Base-by-base conservation (phyloP, 192 early-diverging fungal genomes). In the Kappamyces sp. region DNA sequence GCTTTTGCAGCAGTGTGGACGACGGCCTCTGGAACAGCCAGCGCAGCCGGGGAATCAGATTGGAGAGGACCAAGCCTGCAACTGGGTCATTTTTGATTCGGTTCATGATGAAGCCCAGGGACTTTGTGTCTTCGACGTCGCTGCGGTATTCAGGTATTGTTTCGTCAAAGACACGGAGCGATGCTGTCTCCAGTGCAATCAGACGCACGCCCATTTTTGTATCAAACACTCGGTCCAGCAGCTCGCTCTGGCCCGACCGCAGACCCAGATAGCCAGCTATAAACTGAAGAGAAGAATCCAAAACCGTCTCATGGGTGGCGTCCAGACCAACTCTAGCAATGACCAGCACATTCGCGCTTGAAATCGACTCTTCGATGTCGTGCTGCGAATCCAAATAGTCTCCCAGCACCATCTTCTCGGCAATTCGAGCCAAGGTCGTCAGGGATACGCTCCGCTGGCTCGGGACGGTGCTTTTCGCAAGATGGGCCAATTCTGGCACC, bases 381-480 rank as follows among this genome's bases (percentile, higher is more conserved):
- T 4, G 15, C 38, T 34, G 5, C 50, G 57, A 33, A 57, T 5
- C n/a, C 15, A 53, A 42, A 35, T 62, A 66, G 22, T 64, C 66
- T 36, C 59, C 63, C 15, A 43, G 54, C 11, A 68, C 49, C 30
- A 65, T 43, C 1, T 67, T 66, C 34, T 58, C 62, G 9, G 71
- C 64, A 63, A 66, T 68, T 3, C 40, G n/a, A 3, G 73, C 75
- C 0, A 91, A 64, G 15, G 78, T 75, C 32, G 76, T 77, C 49
- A 91, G 65, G 8, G 84, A 74, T 3, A 90, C 68, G 9, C 83
- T 75, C 5, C 89, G 72, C 69, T 95, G 92, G 39, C 85, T 77
- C 2, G 88, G 86, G 2, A 89, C 83, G 3, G 86, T 83, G 57
- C 90, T 92, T 50, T 88, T 83, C 45, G 84, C 80, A 39, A 95